Conservation (phyloP, 441 rosid genomes). For the Brassica hybrid region DNA sequence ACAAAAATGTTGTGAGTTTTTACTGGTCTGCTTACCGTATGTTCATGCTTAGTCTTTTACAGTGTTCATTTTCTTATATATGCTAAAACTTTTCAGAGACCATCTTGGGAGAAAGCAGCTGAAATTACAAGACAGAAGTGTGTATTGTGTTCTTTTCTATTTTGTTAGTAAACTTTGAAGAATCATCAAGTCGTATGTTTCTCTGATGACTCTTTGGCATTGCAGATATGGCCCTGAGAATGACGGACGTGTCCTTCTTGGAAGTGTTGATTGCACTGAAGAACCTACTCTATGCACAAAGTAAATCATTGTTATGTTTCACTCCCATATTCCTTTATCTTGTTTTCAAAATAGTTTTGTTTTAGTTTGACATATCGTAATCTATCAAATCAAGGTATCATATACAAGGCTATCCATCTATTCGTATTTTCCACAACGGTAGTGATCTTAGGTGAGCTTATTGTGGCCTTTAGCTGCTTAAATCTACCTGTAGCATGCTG, state of each 20-base stretch:
- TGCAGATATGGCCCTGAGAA: slow-evolving; percentile 82
- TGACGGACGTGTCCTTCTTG: slow-evolving; percentile 88
- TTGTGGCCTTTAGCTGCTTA: neutral
- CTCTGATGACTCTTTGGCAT: slow-evolving; percentile 15
- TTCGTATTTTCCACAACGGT: slow-evolving; percentile 92
- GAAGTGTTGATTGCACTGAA: slow-evolving; percentile 85
- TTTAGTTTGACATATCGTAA: neutral
- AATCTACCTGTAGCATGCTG: slow-evolving; percentile 1
- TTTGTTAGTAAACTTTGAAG: neutral
- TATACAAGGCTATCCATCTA: slow-evolving; percentile 94
- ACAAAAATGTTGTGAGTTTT: neutral
- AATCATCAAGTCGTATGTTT: neutral
- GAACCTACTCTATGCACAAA: slow-evolving; percentile 63
- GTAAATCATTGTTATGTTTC: neutral
- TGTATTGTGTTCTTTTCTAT: neutral
- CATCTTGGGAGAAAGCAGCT: slow-evolving; percentile 95
- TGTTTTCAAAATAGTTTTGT: slow-evolving; percentile 1
- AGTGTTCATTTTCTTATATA: neutral
- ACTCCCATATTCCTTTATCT: neutral
- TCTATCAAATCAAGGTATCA: slow-evolving; percentile 60
- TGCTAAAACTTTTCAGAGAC: slow-evolving; percentile 64
- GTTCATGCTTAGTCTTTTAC: slow-evolving; percentile 7
- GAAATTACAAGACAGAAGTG: slow-evolving; percentile 75
- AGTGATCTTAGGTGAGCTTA: slow-evolving; percentile 70
- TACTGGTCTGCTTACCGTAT: neutral